Evolutionary conservation across 306 rosid species (phyloP), one percentile per base, ranked within the genome.

Genomic region (Quercus parvula): DNA sequence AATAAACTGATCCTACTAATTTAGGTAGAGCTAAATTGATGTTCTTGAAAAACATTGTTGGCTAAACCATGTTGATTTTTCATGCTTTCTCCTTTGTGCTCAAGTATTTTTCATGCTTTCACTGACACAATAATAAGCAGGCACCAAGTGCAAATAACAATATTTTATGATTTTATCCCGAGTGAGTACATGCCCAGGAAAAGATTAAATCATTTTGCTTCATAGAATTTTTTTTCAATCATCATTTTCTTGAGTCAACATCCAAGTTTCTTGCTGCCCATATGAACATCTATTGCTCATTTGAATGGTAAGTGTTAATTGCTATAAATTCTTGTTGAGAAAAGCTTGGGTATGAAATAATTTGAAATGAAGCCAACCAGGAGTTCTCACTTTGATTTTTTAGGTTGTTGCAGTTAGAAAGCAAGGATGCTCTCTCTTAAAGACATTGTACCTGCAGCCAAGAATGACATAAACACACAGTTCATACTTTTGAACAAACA

Each of bases 401-500:
- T 24, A 28, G 76, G 46, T 49, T 75, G 6, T 71, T 56, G 81
- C 70, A 62, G 83, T 13, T 4, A 41, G 62, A 62, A 57, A 38
- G 54, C 57, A 56, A 33, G 64, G 66, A 90, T 87, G 95, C 74
- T 84, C 59, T 67, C 78, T 63, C 91, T 91, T 59, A 87, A 86
- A 77, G 93, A 91, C 79, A 82, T 90, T 57, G 92, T 87, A 54
- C 91, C 94, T 46, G 94, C 97, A 11, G 96, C 96, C 51, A 89
- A 88, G 85, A 94, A 92, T 92, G 92, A 92, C 90, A 91, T 92
- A 28, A 85, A 91, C 71, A 78, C 91, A 5, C 83, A 80, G 44
- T 92, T 94, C 82, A 89, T 94, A 82, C 69, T 88, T 41, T 63
- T 94, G 86, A 97, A 92, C 57, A 92, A 89, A 79, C 89, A 93